A percentile compares a stretch with the other conserved stretches of the same genome.
Conservation (phyloP, 1,284 basidiomycete species). For the Ceratobasidium theobromae region DNA sequence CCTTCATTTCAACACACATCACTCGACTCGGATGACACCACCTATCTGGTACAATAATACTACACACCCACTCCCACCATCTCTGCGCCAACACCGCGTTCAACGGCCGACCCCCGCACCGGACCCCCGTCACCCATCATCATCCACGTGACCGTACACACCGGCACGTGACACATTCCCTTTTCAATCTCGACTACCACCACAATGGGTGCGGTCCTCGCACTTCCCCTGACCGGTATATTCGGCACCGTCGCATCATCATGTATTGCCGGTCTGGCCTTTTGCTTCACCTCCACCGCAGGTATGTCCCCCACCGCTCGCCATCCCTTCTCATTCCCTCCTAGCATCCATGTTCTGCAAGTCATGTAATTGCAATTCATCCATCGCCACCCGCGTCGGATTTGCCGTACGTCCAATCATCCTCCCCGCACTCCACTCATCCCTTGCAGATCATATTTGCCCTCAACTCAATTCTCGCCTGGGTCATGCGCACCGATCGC, state of each 20-base stretch:
- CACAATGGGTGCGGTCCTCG: constrained; percentile 76
- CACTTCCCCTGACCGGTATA: constrained; percentile 81
- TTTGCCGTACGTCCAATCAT: constrained; percentile 68
- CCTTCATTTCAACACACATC: too few relatives aligned
- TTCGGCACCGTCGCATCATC: constrained; percentile 76
- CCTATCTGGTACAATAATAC: too few relatives aligned
- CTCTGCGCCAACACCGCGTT: too few relatives aligned
- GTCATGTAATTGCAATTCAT: constrained; percentile 98
- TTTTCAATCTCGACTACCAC: constrained; percentile 36
- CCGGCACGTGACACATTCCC: too few relatives aligned
- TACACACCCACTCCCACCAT: too few relatives aligned
- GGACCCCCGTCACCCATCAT: neutral
- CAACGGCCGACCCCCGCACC: neutral
- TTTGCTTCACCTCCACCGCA: constrained; percentile 81
- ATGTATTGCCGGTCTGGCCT: constrained; percentile 77
- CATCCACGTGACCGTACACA: constrained; percentile 15
- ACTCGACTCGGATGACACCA: too few relatives aligned
- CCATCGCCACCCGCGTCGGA: constrained; percentile 95
- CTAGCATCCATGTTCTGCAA: constrained; percentile 96
- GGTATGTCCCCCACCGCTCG: constrained; percentile 46
- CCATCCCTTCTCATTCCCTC: constrained; percentile 22
- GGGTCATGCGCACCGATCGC: constrained; percentile 90
- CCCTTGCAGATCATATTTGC: constrained; percentile 83
- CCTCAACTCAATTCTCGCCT: constrained; percentile 94
- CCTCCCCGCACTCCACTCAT: too few relatives aligned